These are phyloP conservation scores for Pyrenula massariospora DNA, from an alignment of 495 filamentous ascomycete species.

Conservation along the genomic window DNA sequence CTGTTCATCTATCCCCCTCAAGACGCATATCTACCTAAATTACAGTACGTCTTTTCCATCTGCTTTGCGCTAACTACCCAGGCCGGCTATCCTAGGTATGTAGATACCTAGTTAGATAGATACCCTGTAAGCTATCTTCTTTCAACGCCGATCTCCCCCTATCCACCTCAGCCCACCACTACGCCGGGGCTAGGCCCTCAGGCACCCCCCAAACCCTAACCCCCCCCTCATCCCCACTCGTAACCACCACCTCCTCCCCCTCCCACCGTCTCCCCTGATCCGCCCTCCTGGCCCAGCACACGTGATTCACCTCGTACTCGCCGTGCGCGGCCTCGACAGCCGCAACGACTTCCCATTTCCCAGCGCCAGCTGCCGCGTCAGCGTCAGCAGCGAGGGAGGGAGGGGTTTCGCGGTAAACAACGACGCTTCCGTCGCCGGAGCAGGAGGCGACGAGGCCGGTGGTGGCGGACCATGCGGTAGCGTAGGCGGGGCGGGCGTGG, in stretches of 20 bases:
- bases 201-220: slow-evolving; percentile 57
- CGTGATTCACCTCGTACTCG: slow-evolving; percentile 86
- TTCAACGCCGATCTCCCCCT: too few species aligned
- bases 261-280: slow-evolving; percentile 30
- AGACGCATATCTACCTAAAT: too few species aligned
- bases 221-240: slow-evolving; percentile 70
- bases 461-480: slow-evolving; percentile 63
- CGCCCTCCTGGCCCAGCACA: slow-evolving; percentile 53
- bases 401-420: slow-evolving; percentile 56
- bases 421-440: slow-evolving; percentile 76
- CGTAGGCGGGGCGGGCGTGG: slow-evolving; percentile 74
- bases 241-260: slow-evolving; percentile 64
- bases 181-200: too few species aligned
- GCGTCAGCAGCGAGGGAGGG: not conserved
- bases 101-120: too few species aligned
- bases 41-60: too few species aligned
- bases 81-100: too few species aligned
- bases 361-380: not conserved
- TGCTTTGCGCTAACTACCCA: too few species aligned
- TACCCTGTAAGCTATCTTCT: too few species aligned
- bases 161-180: too few species aligned
- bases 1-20: too few species aligned
- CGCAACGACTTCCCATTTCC: slow-evolving; percentile 56
- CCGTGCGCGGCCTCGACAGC: slow-evolving; percentile 64
- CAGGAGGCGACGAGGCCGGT: slow-evolving; percentile 68